Evolutionary conservation across 1,284 basidiomycete genomes (phyloP).

Genomic region (Austroboletus novae-zelandiae): DNA sequence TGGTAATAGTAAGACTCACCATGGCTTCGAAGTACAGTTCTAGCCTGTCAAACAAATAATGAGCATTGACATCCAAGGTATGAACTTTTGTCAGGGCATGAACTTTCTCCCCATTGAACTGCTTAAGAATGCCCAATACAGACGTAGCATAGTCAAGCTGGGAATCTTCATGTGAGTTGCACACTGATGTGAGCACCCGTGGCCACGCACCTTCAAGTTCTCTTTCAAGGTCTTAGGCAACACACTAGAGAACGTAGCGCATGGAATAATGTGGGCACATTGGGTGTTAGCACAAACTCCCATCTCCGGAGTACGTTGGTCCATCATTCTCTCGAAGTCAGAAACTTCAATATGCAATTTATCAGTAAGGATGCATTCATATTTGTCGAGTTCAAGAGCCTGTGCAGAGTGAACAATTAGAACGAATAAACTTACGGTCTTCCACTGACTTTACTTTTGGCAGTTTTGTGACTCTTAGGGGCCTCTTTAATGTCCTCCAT

Average conservation of each 20-base stretch:
- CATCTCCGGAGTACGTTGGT: neutral
- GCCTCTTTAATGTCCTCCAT: neutral
- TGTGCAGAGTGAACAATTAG: neutral
- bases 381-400: constrained; percentile 1
- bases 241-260: too few species aligned
- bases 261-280: too few species aligned
- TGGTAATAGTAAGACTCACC: neutral
- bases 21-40: constrained; percentile 1
- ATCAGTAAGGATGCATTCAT: neutral
- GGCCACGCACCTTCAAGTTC: too few species aligned
- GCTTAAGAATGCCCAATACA: neutral
- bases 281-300: neutral
- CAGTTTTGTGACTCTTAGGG: neutral
- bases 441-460: neutral
- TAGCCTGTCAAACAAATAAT: neutral
- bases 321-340: too few species aligned
- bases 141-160: constrained; percentile 3
- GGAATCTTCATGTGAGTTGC: neutral
- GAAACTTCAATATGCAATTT: neutral
- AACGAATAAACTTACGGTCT: neutral
- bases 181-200: neutral
- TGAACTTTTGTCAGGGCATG: constrained; percentile 3
- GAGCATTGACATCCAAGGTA: neutral
- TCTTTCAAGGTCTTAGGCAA: neutral
- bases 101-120: neutral